These are phyloP conservation scores for Myxozyma mucilagina DNA, from an alignment of 805 yeast genomes.

Conservation along the genomic window DNA sequence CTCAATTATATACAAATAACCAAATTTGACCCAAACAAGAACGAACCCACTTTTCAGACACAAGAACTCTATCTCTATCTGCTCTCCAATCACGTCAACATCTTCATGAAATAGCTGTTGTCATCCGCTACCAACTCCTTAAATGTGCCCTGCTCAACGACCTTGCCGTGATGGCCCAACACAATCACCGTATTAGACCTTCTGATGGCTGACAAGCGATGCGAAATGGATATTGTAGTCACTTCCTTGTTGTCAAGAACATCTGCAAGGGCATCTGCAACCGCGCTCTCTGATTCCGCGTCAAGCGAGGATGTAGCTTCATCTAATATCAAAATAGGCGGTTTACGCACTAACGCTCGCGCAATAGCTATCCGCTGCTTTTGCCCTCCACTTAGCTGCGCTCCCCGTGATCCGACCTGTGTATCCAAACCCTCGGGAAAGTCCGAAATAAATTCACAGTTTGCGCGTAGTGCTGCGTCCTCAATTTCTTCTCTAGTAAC, in stretches of 20 bases:
- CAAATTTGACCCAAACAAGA: no score
- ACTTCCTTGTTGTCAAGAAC: slow-evolving; percentile 57
- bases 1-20: no score
- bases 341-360: slow-evolving; percentile 57
- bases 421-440: slow-evolving; percentile 65
- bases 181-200: slow-evolving; percentile 55
- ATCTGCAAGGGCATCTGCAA: slow-evolving; percentile 58
- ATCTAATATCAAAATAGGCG: slow-evolving; percentile 56
- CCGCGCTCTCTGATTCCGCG: slow-evolving; percentile 62
- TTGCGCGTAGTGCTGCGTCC: slow-evolving; percentile 44
- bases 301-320: slow-evolving; percentile 59
- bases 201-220: slow-evolving; percentile 61
- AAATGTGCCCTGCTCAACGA: slow-evolving; percentile 54
- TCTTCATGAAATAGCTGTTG: slow-evolving; percentile 26
- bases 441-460: slow-evolving; percentile 66
- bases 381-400: slow-evolving; percentile 62
- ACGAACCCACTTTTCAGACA: not conserved
- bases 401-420: slow-evolving; percentile 50
- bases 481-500: slow-evolving; percentile 56
- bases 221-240: slow-evolving; percentile 74
- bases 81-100: slow-evolving; percentile 19
- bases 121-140: slow-evolving; percentile 45
- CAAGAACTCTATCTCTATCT: not conserved
- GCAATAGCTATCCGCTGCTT: slow-evolving; percentile 66
- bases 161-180: slow-evolving; percentile 53